phyloP scores from a whole-genome alignment of 768 basidiomycete species.

The Lactarius quietus region DNA sequence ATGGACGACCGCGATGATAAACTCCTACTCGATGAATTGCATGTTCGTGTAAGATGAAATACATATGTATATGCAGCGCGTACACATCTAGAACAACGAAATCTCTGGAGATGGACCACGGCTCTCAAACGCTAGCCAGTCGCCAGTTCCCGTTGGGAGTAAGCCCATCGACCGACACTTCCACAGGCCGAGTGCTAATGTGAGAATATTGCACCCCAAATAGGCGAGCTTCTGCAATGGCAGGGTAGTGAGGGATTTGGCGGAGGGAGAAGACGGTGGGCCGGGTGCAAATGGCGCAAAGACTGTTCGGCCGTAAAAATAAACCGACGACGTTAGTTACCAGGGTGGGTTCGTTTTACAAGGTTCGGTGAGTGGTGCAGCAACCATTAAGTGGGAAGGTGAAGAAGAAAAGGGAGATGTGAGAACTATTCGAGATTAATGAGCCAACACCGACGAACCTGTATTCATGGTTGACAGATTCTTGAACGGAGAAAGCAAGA shows the following conservation, averaged over 20 bases:
- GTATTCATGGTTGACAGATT: slow-evolving; percentile 75
- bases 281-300: slow-evolving; percentile 72
- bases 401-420: not conserved
- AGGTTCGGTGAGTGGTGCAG: not conserved
- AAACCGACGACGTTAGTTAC: not conserved
- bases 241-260: slow-evolving; percentile 50
- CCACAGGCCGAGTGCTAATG: slow-evolving; percentile 83
- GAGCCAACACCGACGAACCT: slow-evolving; percentile 44
- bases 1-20: not conserved
- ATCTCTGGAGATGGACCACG: slow-evolving; percentile 56
- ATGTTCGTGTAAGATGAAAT: not conserved
- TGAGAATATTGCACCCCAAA: slow-evolving; percentile 68
- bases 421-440: not conserved
- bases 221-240: slow-evolving; percentile 68
- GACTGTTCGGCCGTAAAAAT: slow-evolving; percentile 38
- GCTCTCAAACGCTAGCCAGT: slow-evolving; percentile 93
- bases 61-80: not conserved
- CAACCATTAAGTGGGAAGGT: not conserved
- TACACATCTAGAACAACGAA: slow-evolving; percentile 17
- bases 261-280: slow-evolving; percentile 41
- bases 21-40: not conserved
- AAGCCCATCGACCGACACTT: slow-evolving; percentile 93
- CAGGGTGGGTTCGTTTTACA: not conserved
- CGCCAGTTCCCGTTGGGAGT: slow-evolving; percentile 84
- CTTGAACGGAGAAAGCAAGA: slow-evolving; percentile 82